A percentile compares a stretch with the other conserved stretches of the same genome.
Conservation (phyloP, 2,329 filamentous ascomycete species). For the Zarea fungicola region DNA sequence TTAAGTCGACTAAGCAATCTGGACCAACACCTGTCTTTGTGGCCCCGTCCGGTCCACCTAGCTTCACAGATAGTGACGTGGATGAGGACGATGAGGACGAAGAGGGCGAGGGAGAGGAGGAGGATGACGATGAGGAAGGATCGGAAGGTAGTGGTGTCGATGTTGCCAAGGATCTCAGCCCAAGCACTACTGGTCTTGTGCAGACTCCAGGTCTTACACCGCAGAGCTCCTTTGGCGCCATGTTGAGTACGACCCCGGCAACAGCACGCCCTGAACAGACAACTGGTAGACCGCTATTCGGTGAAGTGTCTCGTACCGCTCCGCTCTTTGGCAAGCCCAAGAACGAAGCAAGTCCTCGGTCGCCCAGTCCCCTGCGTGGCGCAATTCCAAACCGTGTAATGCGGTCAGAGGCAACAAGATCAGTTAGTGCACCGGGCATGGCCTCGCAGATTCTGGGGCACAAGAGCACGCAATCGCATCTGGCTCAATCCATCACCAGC, state of each 20-base stretch:
- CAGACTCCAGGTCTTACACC: constrained; percentile 50
- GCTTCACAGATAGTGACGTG: constrained; percentile 21
- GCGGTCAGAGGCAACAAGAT: constrained; percentile 47
- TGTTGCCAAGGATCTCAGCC: constrained; percentile 59
- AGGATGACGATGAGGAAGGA: constrained; percentile 43
- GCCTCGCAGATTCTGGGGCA: constrained; percentile 48
- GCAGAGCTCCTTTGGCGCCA: constrained; percentile 53
- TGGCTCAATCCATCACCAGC: constrained; percentile 35
- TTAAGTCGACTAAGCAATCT: constrained; percentile 10
- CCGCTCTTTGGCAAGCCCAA: constrained; percentile 50
- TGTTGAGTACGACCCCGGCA: constrained; percentile 34
- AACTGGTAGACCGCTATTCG: constrained; percentile 45
- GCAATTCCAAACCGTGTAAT: constrained; percentile 47
- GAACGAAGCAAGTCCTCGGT: constrained; percentile 56
- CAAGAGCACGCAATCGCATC: constrained; percentile 32
- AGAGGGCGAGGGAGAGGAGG: constrained; percentile 33
- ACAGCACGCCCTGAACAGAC: constrained; percentile 37
- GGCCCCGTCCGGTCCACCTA: constrained; percentile 25
- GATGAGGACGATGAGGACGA: constrained; percentile 36
- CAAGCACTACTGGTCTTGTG: constrained; percentile 38
- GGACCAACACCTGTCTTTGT: constrained; percentile 10
- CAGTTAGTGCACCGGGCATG: constrained; percentile 56
- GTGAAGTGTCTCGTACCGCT: constrained; percentile 45
- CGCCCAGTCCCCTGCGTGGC: constrained; percentile 64
- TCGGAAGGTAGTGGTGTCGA: constrained; percentile 60